phyloP scores from a whole-genome alignment of 495 filamentous ascomycete species.

The Aspergillus incahuasiensis region DNA sequence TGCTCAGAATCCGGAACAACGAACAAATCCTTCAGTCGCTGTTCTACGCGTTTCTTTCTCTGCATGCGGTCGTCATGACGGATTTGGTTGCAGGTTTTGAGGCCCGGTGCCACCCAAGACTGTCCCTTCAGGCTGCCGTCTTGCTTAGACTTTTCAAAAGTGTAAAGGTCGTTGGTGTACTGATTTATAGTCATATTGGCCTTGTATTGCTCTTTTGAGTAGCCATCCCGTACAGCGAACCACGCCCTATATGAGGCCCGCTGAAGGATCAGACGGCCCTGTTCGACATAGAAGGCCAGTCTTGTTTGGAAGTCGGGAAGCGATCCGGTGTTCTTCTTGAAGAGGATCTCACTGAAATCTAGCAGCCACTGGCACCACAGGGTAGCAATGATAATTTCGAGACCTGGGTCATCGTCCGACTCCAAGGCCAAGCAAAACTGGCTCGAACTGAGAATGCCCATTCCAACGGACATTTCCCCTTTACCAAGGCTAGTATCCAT shows the following conservation, averaged over 20 bases:
- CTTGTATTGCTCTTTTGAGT: slow-evolving; percentile 14
- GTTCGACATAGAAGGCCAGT: slow-evolving; percentile 17
- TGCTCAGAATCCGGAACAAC: slow-evolving; percentile 5
- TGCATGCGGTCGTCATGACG: slow-evolving; percentile 15
- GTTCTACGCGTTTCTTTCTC: slow-evolving; percentile 10
- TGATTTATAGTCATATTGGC: slow-evolving; percentile 13
- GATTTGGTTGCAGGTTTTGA: slow-evolving; percentile 22
- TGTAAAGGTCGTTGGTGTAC: slow-evolving; percentile 25
- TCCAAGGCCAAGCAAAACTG: slow-evolving; percentile 10
- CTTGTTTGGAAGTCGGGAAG: slow-evolving; percentile 11
- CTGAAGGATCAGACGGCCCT: slow-evolving; percentile 26
- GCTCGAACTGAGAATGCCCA: slow-evolving; percentile 19
- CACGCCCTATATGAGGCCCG: slow-evolving; percentile 30
- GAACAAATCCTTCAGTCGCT: slow-evolving; percentile 20
- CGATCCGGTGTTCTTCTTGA: slow-evolving; percentile 3
- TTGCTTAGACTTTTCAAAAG: slow-evolving; percentile 17
- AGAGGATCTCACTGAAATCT: slow-evolving; percentile 30
- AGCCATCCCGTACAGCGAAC: slow-evolving; percentile 23
- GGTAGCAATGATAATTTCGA: slow-evolving; percentile 35
- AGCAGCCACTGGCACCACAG: slow-evolving; percentile 32
- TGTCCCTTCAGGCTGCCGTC: slow-evolving; percentile 14
- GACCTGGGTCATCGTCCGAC: slow-evolving; percentile 22
- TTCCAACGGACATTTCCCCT: slow-evolving; percentile 4
- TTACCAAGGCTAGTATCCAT: slow-evolving; percentile 14
- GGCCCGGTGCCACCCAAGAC: slow-evolving; percentile 19